Conservation (phyloP, 23 red algal genomes). For the Gracilariopsis chorda region DNA sequence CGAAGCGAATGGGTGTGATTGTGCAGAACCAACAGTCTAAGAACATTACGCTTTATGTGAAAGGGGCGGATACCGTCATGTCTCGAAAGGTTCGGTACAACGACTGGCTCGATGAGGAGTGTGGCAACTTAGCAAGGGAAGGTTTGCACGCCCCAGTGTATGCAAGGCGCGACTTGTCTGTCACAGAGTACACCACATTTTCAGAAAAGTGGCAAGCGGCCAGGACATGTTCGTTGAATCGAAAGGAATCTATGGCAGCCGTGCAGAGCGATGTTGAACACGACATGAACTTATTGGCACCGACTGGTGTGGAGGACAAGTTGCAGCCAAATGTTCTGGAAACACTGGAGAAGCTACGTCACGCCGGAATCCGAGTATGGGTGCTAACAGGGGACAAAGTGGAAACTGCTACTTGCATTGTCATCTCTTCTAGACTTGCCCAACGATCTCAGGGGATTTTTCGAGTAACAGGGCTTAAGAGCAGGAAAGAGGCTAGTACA, state of each 20-base stretch:
- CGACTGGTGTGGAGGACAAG: too few relatives aligned
- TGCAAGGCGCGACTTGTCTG: conserved; percentile 50
- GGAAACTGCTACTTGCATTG: too few relatives aligned
- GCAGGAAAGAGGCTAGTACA: conserved; percentile 33
- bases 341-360: conserved; percentile 77
- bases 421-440: conserved; percentile 61
- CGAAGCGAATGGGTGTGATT: conserved; percentile 84
- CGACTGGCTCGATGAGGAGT: conserved; percentile 93
- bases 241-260: conserved; percentile 73
- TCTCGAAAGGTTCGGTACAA: conserved; percentile 53
- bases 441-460: conserved; percentile 63
- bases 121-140: conserved; percentile 86
- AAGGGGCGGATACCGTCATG: conserved; percentile 80
- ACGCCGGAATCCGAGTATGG: conserved; percentile 85
- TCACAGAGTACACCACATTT: too few relatives aligned
- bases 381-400: conserved; percentile 96
- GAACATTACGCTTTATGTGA: conserved; percentile 80
- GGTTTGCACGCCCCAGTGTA: conserved; percentile 82
- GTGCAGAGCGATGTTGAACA: too few relatives aligned
- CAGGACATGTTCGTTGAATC: conserved; percentile 9
- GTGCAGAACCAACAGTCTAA: conserved; percentile 56
- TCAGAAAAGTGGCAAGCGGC: conserved; percentile 44
- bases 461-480: conserved; percentile 63
- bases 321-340: conserved; percentile 64
- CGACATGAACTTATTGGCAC: too few relatives aligned